Percentiles rank a stretch among this genome's conserved stretches.
Evolutionary conservation across 768 basidiomycete genomes (phyloP).

Genomic region (Suillus sp.): DNA sequence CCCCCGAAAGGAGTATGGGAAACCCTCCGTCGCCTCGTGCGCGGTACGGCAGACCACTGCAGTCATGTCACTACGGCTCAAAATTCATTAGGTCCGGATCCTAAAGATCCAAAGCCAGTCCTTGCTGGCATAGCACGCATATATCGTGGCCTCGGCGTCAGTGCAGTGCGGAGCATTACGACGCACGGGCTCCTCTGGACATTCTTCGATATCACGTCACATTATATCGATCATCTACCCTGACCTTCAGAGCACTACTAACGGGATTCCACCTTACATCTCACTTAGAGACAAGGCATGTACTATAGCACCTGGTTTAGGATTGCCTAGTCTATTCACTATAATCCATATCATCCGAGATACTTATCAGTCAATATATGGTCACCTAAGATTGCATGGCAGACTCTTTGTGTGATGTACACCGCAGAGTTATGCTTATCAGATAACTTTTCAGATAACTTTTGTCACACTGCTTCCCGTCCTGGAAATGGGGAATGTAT

Average conservation of each 20-base stretch:
- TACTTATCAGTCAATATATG: constrained; percentile 1
- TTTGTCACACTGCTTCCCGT: background rate
- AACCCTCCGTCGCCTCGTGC: constrained; percentile 76
- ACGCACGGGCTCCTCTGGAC: constrained; percentile 96
- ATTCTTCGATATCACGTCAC: constrained; percentile 78
- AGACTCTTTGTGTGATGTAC: background rate
- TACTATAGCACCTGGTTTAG: constrained; percentile 27
- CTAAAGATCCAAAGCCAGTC: constrained; percentile 72
- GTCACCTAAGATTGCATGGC: background rate
- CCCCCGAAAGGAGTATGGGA: constrained; percentile 68
- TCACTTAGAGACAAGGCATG: constrained; percentile 25
- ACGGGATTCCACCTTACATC: constrained; percentile 9
- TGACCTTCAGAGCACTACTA: constrained; percentile 18
- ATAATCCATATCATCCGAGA: constrained; percentile 8
- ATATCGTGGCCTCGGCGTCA: constrained; percentile 94
- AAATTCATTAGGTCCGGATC: constrained; percentile 66
- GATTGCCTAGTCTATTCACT: constrained; percentile 14
- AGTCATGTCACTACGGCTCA: constrained; percentile 10
- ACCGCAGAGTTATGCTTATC: background rate
- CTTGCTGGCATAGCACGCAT: constrained; percentile 78
- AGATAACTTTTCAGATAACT: background rate
- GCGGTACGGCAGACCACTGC: constrained; percentile 51
- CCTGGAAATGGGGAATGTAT: background rate
- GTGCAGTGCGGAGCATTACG: constrained; percentile 87
- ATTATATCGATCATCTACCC: constrained; percentile 69